Base-by-base conservation (phyloP, 805 yeast genomes). In the Wickerhamiella brachini region DNA sequence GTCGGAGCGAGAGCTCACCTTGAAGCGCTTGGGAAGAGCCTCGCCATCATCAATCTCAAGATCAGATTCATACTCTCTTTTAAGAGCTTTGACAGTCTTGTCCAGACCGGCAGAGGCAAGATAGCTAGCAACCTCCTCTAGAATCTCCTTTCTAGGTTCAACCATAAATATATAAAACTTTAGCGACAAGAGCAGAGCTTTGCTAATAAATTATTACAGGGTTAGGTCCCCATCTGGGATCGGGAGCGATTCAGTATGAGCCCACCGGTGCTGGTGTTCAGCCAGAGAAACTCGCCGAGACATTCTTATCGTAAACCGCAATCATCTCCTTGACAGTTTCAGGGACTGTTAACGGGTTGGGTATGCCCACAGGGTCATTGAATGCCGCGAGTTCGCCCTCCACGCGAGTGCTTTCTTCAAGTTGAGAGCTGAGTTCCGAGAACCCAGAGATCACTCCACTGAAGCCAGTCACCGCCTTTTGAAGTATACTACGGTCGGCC, bases 41-140 rank as follows among this genome's bases (percentile, higher is more conserved):
- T 51, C 57, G 5, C 52, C 60, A 4, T 59, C 60, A 34, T 56
- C 56, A 49, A 52, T 56, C 23, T 65, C 64, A 3, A 53, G 47
- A 37, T 59, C 61, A 7, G 47, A 51, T 9, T 45, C 48, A 26
- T 55, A 52, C 37, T 53, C 60, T n/a, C 64, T 58, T 54, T 52
- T 57, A 39, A 69, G 56, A 2, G 67, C 59, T 47, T 60, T 60
- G n/a, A 65, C 66, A 5, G 69, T 59, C 51, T 60, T 59, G 24
- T 49, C 24, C 12, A 64, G 59, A 5, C 67, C 69, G 37, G 62
- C 53, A 3, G 62, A 55, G 17, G 54, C 55, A 45, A 69, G 52
- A 49, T 65, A 69, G 7, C 58, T 53, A 22, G 60, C 57, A 10
- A 69, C 61, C 45, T 61, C 62, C 12, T 59, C 61, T 18, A 68